phyloP scores from a whole-genome alignment of 306 rosid genomes.

The Cucumis melo region DNA sequence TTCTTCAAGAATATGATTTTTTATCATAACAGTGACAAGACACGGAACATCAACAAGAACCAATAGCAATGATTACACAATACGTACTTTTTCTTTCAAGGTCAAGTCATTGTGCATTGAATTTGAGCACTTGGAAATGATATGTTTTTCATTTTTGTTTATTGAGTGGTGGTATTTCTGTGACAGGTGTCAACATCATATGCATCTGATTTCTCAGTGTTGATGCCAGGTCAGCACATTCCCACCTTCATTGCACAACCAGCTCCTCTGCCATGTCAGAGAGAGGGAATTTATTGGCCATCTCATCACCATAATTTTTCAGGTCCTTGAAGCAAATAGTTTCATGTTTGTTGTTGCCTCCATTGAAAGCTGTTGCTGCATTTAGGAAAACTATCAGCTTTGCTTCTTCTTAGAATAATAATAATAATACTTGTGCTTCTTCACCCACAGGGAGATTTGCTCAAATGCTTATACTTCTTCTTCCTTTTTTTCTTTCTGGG shows the following conservation, averaged over 20 bases:
- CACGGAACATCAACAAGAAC: not conserved
- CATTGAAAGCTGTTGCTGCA: not conserved
- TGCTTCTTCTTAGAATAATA: not conserved
- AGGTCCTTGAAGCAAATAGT: slow-evolving; percentile 15
- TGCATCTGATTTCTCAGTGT: slow-evolving; percentile 55
- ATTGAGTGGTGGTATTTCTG: not conserved
- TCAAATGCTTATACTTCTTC: not conserved
- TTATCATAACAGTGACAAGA: not conserved
- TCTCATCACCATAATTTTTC: slow-evolving; percentile 45
- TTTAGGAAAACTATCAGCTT: not conserved
- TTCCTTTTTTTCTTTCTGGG: not conserved
- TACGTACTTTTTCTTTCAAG: not conserved
- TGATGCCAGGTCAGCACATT: slow-evolving; percentile 87
- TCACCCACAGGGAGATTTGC: not conserved
- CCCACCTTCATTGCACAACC: slow-evolving; percentile 81
- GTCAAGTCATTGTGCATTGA: not conserved
- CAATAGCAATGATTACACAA: not conserved
- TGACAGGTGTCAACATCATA: slow-evolving; percentile 38
- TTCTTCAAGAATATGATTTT: not conserved
- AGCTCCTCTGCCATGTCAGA: slow-evolving; percentile 70
- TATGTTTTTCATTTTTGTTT: not conserved
- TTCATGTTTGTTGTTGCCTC: not conserved
- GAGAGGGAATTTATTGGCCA: slow-evolving; percentile 71
- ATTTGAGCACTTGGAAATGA: not conserved
- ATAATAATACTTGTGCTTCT: not conserved